Evolutionary conservation across 1,284 basidiomycete genomes (phyloP), one percentile per base, ranked within the genome.

Genomic region (Ustilago trichophora): DNA sequence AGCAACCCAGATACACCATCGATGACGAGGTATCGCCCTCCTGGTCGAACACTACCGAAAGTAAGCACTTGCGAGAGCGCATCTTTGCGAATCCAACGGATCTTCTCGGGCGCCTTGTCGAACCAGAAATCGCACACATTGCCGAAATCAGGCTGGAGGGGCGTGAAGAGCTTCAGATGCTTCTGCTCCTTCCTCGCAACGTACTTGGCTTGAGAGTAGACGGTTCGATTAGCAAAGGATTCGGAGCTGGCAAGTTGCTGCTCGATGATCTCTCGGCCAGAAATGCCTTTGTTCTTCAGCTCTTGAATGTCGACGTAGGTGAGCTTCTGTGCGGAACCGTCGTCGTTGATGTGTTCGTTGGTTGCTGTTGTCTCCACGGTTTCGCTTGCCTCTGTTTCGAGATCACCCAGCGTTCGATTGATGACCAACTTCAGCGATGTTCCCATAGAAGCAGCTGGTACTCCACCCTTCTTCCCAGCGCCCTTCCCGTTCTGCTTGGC

Each of bases 51-150:
- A 75, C 93, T 93, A 16, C 88, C 90, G 51, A 93, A 83, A 48
- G 88, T 91, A 27, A 98, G 83, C 64, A 96, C 87, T 81, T 98
- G 94, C 2, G 92, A 89, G 19, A 98, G 84, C 1, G 92, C 88
- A 83, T 99, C 96, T 26, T 89, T 85, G 7, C 96, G 89, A 33
- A 99, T 85, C 68, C 92, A 89, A 35, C 91, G 88, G 55, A 96
- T 88, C 55, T 91, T 88, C 53, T 83, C 86, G 43, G 91, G 65
- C 51, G 84, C 84, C 40, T 72, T 68, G 83, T 82, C 81, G 41
- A 91, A 90, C 90, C 92, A 92, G 81, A 91, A 94, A 67, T 92
- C 88, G 79, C 90, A 89, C 34, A 98, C 88, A 79, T 94, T 93
- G 84, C 89, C 89, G 21, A 92, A 80, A 0, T 93, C 93, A 0